Base-by-base conservation (phyloP, 352 stramenopile genomes). In the Globisporangium paroecandrum region DNA sequence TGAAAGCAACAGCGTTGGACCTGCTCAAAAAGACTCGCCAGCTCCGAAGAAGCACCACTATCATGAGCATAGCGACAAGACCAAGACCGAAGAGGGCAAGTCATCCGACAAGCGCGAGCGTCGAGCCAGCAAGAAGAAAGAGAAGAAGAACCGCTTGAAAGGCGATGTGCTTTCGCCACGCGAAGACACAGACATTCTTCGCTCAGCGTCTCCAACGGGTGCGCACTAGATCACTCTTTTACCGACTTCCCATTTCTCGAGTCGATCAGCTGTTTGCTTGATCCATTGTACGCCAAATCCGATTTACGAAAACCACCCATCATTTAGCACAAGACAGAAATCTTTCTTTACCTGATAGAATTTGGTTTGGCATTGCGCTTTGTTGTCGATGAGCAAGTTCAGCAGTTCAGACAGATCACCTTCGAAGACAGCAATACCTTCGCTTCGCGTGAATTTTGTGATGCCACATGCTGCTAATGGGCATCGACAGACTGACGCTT, bases 101-200 rank as follows among this genome's bases (percentile, higher is more conserved):
- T 22, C 36, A 0, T 32, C 58, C 32, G 46, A 73, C 32, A 61
- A 62, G n/a, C 64, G 71, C 34, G 38, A 76, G 29, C 57, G 55
- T 10, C 64, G 25, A 24, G 54, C 56, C 13, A 77, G 62, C 36
- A 66, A 65, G 27, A 75, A 72, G 59, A 69, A 65, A n/a, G 60
- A 70, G 13, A 81, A 67, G 43, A 65, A 55, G 18, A 74, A 56
- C 29, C 22, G 1, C 8, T 32, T n/a, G 25, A 63, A 62, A 29
- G 32, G 41, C 6, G 58, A 60, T 15, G 55, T 13, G n/a, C 49
- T 53, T 3, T 25, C 55, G 18, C 27, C 25, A 3, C 25, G 32
- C 15, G 41, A 60, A 7, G 64, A 60, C 20, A 9, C 29, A 18
- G 32, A 32, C 18, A 34, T 27, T 27, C 1, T 61, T n/a, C 64